A percentile compares a stretch with the other conserved stretches of the same genome.
These are phyloP conservation scores for Hemileccinum impolitum DNA, from an alignment of 768 basidiomycete genomes.

Conservation along the genomic window DNA sequence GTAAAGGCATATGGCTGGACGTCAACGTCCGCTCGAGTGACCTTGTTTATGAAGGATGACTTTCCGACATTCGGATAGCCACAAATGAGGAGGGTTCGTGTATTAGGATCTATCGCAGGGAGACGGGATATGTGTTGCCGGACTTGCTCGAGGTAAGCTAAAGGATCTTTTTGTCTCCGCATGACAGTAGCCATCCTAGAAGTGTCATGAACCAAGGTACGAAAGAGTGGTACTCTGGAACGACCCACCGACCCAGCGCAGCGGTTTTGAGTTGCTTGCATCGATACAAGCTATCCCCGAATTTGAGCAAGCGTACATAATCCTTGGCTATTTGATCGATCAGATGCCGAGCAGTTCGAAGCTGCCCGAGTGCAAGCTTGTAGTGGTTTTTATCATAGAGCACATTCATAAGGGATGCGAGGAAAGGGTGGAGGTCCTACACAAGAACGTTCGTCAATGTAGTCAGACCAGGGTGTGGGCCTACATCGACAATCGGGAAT, in stretches of 20 bases:
- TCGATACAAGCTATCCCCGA: constrained; percentile 95
- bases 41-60: constrained; percentile 99
- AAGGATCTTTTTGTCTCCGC: constrained; percentile 96
- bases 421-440: constrained; percentile 92
- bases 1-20: constrained; percentile 99
- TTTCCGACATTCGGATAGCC: constrained; percentile 99
- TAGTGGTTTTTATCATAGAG: constrained; percentile 99
- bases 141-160: constrained; percentile 98
- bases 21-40: constrained; percentile 98
- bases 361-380: constrained; percentile 96
- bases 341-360: constrained; percentile 92
- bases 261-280: constrained; percentile 99
- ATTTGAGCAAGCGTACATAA: constrained; percentile 94
- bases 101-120: constrained; percentile 97
- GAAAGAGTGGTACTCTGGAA: neutral
- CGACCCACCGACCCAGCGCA: constrained; percentile 87
- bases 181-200: constrained; percentile 96
- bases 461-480: constrained; percentile 29
- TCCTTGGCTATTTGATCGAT: constrained; percentile 98
- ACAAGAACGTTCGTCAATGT: constrained; percentile 4
- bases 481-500: constrained; percentile 95
- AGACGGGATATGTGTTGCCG: constrained; percentile 98
- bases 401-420: constrained; percentile 94
- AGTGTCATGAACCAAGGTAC: neutral
- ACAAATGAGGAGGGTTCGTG: constrained; percentile 94